Conservation (phyloP, 306 rosid genomes). For the Acacia confusa region DNA sequence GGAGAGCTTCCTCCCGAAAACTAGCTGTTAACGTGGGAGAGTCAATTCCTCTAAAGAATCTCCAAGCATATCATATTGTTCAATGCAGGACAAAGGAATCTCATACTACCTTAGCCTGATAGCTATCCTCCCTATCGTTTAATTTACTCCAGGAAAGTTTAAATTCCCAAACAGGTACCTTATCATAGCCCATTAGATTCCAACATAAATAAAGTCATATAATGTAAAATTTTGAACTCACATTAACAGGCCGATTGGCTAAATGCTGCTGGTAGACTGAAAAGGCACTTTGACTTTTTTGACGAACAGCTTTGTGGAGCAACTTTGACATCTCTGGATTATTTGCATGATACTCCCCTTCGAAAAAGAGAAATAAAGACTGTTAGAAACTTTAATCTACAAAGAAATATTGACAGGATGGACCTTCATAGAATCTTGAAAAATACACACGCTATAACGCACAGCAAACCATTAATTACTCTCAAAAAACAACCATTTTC, state of each 20-base stretch:
- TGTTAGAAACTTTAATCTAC: slow-evolving; percentile 22
- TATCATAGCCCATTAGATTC: background rate
- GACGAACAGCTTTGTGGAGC: slow-evolving; percentile 99
- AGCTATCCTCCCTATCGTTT: no score
- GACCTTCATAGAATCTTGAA: slow-evolving; percentile 5
- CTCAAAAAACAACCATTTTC: background rate
- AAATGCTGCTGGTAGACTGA: slow-evolving; percentile 97
- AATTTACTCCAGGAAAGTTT: no score
- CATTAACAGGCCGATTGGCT: slow-evolving; percentile 96
- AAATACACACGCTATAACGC: slow-evolving; percentile 7
- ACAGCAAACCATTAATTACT: background rate
- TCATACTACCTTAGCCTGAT: background rate
- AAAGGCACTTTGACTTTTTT: slow-evolving; percentile 88
- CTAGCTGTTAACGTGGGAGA: background rate
- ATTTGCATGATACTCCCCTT: slow-evolving; percentile 98
- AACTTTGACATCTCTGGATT: slow-evolving; percentile 99
- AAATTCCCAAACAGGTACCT: no score
- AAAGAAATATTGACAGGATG: background rate
- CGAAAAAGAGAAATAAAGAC: slow-evolving; percentile 26
- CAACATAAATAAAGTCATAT: background rate
- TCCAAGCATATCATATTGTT: background rate
- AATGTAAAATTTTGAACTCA: slow-evolving; percentile 45
- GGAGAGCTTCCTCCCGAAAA: background rate
- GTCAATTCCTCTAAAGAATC: background rate
- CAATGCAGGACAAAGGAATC: background rate